Evolutionary conservation across 1,284 basidiomycete species (phyloP).

Genomic region (Ustilago tritici): DNA sequence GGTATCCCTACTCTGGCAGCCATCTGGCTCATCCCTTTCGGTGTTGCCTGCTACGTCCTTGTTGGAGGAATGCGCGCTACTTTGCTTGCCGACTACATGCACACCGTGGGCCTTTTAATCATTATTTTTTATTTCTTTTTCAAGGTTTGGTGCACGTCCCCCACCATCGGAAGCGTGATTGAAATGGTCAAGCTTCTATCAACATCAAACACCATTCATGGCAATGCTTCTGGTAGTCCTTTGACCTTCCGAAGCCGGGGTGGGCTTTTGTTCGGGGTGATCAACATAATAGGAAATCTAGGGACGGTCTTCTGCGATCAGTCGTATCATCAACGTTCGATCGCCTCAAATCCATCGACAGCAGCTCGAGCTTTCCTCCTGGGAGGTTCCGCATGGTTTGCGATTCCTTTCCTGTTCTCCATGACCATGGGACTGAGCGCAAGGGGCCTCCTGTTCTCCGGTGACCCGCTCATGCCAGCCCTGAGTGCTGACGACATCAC

Average conservation of each 20-base stretch:
- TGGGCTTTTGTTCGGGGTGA: slow-evolving; percentile 87
- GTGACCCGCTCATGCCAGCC: slow-evolving; percentile 53
- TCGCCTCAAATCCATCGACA: slow-evolving; percentile 83
- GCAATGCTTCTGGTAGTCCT: slow-evolving; percentile 77
- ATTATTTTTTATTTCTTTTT: slow-evolving; percentile 74
- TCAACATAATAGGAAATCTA: slow-evolving; percentile 75
- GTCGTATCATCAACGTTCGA: slow-evolving; percentile 79
- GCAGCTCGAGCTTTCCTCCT: slow-evolving; percentile 88
- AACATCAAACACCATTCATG: slow-evolving; percentile 72
- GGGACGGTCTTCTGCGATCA: slow-evolving; percentile 78
- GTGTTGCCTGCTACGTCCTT: slow-evolving; percentile 63
- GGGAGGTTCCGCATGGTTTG: slow-evolving; percentile 83
- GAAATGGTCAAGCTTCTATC: slow-evolving; percentile 73
- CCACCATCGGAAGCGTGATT: slow-evolving; percentile 55
- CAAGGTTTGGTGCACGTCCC: slow-evolving; percentile 78
- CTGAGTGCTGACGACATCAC: slow-evolving; percentile 54
- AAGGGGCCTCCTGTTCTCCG: slow-evolving; percentile 71
- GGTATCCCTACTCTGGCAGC: slow-evolving; percentile 60
- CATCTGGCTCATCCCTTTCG: slow-evolving; percentile 63
- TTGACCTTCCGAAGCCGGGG: slow-evolving; percentile 83
- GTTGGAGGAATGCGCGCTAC: slow-evolving; percentile 67
- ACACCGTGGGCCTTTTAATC: slow-evolving; percentile 62
- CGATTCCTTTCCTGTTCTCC: slow-evolving; percentile 76
- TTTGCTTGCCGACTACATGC: slow-evolving; percentile 66
- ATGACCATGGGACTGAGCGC: slow-evolving; percentile 75